phyloP scores from a whole-genome alignment of 1,139 yeast genomes.

The Suhomyces atakaporum region DNA sequence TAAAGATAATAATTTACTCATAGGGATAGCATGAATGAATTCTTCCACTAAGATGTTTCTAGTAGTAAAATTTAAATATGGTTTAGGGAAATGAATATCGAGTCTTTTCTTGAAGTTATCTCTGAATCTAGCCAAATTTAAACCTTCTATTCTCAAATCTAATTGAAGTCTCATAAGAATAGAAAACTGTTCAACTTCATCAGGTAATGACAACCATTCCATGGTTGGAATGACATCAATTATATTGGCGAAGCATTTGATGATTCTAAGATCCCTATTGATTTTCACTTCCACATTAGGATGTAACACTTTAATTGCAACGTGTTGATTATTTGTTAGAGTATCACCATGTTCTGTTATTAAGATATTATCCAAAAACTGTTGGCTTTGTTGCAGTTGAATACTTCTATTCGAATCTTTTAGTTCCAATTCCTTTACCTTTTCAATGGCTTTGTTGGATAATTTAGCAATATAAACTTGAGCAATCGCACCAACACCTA shows the following conservation, averaged over 20 bases:
- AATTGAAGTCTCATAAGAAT: constrained; percentile 84
- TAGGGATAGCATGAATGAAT: constrained; percentile 77
- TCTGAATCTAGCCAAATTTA: constrained; percentile 71
- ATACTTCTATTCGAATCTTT: constrained; percentile 15
- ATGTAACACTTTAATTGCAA: constrained; percentile 90
- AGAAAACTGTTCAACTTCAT: constrained; percentile 87
- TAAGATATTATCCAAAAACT: constrained; percentile 38
- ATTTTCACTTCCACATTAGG: constrained; percentile 77
- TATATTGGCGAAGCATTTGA: constrained; percentile 73
- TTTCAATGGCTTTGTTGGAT: constrained; percentile 43
- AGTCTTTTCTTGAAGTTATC: constrained; percentile 58
- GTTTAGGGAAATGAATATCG: constrained; percentile 81
- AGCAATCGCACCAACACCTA: constrained; percentile 97
- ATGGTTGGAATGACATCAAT: constrained; percentile 81
- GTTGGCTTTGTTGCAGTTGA: constrained; percentile 16
- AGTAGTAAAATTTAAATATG: constrained; percentile 66
- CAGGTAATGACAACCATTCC: constrained; percentile 97
- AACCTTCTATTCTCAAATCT: constrained; percentile 86
- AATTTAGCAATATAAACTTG: constrained; percentile 85
- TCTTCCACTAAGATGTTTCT: constrained; percentile 84
- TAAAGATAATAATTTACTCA: constrained; percentile 61
- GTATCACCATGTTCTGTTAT: constrained; percentile 41
- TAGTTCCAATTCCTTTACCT: constrained; percentile 33
- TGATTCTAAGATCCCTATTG: constrained; percentile 77
- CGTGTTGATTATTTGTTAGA: constrained; percentile 53